Percentiles rank a stretch among this genome's conserved stretches.
Evolutionary conservation across 768 basidiomycete genomes (phyloP).

Genomic region (Boletus tomentosulus): DNA sequence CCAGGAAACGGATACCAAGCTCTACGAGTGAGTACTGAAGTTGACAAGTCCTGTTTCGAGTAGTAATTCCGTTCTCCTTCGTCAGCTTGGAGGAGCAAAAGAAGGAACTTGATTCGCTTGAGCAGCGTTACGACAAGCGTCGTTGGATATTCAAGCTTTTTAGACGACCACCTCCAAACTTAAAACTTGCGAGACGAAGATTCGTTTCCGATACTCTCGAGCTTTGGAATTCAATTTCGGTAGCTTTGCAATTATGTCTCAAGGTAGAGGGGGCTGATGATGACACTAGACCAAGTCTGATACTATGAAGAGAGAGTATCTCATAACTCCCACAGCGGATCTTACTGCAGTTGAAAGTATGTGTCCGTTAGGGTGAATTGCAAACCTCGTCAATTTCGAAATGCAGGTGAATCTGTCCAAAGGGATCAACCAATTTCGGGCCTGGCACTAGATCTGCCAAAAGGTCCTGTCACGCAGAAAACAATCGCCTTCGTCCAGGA

Average conservation of each 20-base stretch:
- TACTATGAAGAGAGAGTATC: not conserved
- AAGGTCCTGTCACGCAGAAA: not conserved
- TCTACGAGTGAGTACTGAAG: not conserved
- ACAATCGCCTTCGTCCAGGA: not conserved
- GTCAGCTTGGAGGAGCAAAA: not conserved
- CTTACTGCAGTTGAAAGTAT: not conserved
- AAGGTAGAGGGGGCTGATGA: not conserved
- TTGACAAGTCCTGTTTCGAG: not conserved
- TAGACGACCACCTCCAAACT: no score
- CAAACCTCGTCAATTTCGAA: not conserved
- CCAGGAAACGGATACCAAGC: not conserved
- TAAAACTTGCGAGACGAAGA: not conserved
- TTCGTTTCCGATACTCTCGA: not conserved
- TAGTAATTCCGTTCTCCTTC: not conserved
- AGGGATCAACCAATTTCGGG: not conserved
- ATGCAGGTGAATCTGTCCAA: not conserved
- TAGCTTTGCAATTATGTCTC: not conserved
- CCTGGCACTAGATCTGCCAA: not conserved
- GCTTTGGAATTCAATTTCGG: conserved; percentile 1
- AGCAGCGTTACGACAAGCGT: not conserved
- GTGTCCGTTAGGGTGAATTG: not conserved
- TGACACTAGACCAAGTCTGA: not conserved
- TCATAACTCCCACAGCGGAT: not conserved
- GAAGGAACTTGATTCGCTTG: not conserved
- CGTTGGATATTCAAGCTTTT: not conserved